A percentile compares a stretch with the other conserved stretches of the same genome.
Evolutionary conservation across 495 filamentous ascomycete species (phyloP).

Genomic region (Trichoderma virens): DNA sequence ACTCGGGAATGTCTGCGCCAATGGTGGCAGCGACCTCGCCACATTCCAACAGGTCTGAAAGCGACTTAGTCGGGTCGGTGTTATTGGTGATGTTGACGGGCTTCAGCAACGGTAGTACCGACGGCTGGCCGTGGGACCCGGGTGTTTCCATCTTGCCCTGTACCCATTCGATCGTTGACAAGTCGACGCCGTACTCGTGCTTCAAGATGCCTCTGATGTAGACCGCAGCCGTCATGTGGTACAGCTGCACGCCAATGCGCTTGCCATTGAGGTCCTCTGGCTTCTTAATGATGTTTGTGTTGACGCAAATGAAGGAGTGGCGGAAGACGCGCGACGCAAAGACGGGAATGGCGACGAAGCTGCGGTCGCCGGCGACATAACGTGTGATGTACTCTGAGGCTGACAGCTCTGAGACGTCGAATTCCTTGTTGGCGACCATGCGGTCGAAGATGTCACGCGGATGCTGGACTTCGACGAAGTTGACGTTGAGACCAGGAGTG

Average conservation of each 20-base stretch:
- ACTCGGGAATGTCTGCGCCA: conserved; percentile 28
- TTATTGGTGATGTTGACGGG: conserved; percentile 23
- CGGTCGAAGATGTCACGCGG: conserved; percentile 16
- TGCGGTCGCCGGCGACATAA: conserved; percentile 22
- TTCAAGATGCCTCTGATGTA: conserved; percentile 30
- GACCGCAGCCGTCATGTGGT: conserved; percentile 38
- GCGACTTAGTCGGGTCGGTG: conserved; percentile 20
- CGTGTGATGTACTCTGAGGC: conserved; percentile 29
- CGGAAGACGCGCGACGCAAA: conserved; percentile 34
- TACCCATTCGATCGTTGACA: conserved; percentile 28
- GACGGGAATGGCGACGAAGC: conserved; percentile 32
- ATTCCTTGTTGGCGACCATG: conserved; percentile 30
- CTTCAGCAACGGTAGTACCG: conserved; percentile 21
- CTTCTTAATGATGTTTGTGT: conserved; percentile 23
- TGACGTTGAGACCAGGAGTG: conserved; percentile 24
- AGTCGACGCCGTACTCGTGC: conserved; percentile 26
- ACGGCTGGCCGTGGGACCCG: conserved; percentile 26
- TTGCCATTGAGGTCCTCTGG: conserved; percentile 34
- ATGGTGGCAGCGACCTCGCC: conserved; percentile 35
- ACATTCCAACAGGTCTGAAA: conserved; percentile 29
- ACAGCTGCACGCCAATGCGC: conserved; percentile 31
- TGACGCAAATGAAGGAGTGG: conserved; percentile 32
- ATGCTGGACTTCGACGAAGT: conserved; percentile 23
- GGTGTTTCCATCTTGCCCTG: conserved; percentile 28
- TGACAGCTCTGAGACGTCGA: conserved; percentile 33